These are phyloP conservation scores for Colletotrichum somersetense DNA, from an alignment of 2,329 filamentous ascomycete genomes.

Conservation along the genomic window DNA sequence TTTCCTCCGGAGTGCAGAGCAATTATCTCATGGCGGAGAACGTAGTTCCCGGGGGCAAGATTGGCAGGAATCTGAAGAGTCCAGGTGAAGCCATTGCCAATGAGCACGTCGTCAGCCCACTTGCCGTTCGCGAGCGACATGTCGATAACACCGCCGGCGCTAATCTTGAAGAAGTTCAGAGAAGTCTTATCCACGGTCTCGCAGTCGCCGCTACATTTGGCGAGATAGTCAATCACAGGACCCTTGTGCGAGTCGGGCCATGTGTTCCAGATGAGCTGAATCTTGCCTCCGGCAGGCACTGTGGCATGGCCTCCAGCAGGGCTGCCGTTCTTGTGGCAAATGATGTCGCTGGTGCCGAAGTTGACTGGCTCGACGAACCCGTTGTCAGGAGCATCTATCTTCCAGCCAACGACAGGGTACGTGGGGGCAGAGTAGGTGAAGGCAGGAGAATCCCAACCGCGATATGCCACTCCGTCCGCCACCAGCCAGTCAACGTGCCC, in stretches of 20 bases:
- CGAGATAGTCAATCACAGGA: constrained; percentile 72
- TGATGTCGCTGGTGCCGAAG: constrained; percentile 57
- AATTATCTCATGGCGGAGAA: constrained; percentile 68
- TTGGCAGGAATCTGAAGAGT: constrained; percentile 60
- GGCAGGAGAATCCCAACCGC: constrained; percentile 59
- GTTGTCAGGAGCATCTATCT: constrained; percentile 53
- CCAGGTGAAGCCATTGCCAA: constrained; percentile 61
- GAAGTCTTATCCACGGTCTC: constrained; percentile 62
- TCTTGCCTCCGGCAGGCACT: constrained; percentile 68
- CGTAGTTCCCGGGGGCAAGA: constrained; percentile 65
- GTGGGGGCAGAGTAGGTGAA: constrained; percentile 44
- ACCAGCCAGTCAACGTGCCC: constrained; percentile 51
- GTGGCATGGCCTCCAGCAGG: constrained; percentile 55
- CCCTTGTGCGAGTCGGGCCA: constrained; percentile 75
- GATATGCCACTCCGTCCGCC: constrained; percentile 50
- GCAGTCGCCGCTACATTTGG: constrained; percentile 65
- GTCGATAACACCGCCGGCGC: constrained; percentile 63
- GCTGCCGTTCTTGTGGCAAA: constrained; percentile 60
- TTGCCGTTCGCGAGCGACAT: constrained; percentile 57
- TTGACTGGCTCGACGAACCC: constrained; percentile 61
- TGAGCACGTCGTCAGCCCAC: constrained; percentile 69
- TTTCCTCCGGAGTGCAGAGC: constrained; percentile 63
- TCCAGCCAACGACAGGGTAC: constrained; percentile 49
- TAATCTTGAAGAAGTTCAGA: constrained; percentile 72
- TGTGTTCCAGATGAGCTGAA: constrained; percentile 73